These are phyloP conservation scores for Phoma sp. DNA, from an alignment of 2,329 filamentous ascomycete species.

Conservation along the genomic window DNA sequence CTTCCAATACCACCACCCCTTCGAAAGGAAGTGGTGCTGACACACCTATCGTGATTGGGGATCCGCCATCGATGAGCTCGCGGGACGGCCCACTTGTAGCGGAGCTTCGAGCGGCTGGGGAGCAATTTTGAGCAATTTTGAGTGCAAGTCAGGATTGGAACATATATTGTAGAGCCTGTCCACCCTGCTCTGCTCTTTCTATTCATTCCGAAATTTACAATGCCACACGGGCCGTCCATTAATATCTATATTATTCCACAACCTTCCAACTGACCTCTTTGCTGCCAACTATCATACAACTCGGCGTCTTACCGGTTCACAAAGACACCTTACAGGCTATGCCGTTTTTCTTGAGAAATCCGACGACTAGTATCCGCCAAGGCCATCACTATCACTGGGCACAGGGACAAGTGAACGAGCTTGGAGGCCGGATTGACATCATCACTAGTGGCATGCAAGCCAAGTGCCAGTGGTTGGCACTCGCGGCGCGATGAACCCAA, in stretches of 20 bases:
- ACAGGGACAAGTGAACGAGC: not conserved
- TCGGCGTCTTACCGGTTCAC: not conserved
- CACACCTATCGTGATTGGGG: not conserved
- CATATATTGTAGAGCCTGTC: not conserved
- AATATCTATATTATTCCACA: not conserved
- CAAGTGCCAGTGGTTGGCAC: constrained; percentile 12
- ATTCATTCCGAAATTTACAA: not conserved
- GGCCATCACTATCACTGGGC: constrained; percentile 16
- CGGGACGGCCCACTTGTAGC: not conserved
- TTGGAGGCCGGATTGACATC: constrained; percentile 6
- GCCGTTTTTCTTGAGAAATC: constrained; percentile 3
- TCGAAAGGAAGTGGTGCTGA: not conserved
- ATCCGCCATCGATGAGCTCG: not conserved
- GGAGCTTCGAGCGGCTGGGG: not conserved
- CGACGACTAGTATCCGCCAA: constrained; percentile 3
- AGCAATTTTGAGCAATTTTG: constrained; percentile 12
- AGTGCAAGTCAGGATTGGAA: not conserved
- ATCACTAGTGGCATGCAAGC: constrained; percentile 16
- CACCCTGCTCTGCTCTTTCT: not conserved
- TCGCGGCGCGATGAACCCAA: not conserved
- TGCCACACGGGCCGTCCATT: not conserved
- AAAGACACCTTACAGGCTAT: not conserved
- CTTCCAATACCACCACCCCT: not conserved
- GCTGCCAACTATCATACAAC: not conserved
- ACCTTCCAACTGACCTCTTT: not conserved